Evolutionary conservation across 345 rosid species (phyloP).

Genomic region (Eucalyptus paniculata): DNA sequence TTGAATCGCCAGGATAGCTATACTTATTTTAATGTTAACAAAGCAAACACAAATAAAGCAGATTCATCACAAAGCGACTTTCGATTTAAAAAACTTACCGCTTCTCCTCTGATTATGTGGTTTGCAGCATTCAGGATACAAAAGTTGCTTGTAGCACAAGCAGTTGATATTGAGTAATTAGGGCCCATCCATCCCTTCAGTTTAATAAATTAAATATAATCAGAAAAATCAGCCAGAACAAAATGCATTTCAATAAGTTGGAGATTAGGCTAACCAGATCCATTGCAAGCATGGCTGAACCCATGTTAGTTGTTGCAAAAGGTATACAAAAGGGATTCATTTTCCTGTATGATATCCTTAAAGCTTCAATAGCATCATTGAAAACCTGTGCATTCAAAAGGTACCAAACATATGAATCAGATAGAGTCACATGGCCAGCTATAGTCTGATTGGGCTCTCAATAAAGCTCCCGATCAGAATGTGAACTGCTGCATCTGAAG

Average conservation of each 20-base stretch:
- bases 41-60: neutral
- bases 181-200: slow-evolving; percentile 70
- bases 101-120: slow-evolving; percentile 45
- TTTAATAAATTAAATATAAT: neutral
- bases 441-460: neutral
- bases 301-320: slow-evolving; percentile 44
- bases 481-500: neutral
- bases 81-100: slow-evolving; percentile 16
- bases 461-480: neutral
- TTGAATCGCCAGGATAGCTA: neutral
- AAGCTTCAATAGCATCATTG: slow-evolving; percentile 34
- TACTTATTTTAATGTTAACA: neutral
- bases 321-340: slow-evolving; percentile 47
- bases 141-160: slow-evolving; percentile 53
- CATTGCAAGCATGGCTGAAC: slow-evolving; percentile 47
- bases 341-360: slow-evolving; percentile 30
- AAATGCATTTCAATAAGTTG: neutral
- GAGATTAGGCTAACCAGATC: slow-evolving; percentile 21
- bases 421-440: neutral
- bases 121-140: slow-evolving; percentile 53
- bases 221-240: neutral
- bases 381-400: slow-evolving; percentile 15
- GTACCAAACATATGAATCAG: neutral
- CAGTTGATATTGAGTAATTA: slow-evolving; percentile 46
- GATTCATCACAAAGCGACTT: neutral